Base-by-base conservation (phyloP, 345 rosid species). In the Toxicodendron radicans region DNA sequence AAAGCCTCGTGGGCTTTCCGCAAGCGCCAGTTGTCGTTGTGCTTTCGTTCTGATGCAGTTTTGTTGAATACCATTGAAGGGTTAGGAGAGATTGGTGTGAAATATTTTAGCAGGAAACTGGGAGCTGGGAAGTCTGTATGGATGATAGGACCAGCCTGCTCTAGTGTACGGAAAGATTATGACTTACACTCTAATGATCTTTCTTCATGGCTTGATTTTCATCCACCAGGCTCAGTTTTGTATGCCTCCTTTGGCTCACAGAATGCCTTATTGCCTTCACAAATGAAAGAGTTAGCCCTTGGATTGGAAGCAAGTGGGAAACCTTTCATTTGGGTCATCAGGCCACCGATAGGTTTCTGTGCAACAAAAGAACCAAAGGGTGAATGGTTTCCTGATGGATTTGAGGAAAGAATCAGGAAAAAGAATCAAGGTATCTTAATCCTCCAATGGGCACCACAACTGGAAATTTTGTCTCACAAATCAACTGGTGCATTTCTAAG, bases 351-450 rank as follows among this genome's bases (percentile, higher is more conserved):
- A 0, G 75, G 72, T 1, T 64, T 64, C 71, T 49, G 32, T 20
- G 35, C 46, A 48, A 64, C 73, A 46, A 64, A 58, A 14, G 78
- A 58, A 51, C 24, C 68, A 16, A 43, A 35, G 7, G 61, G 64
- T 0, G 69, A 70, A 38, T 70, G 81, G 78, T 27, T 79, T 33
- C 78, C 75, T 21, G 78, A 79, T n/a, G 78, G 78, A 11, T 74
- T 74, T 18, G 27, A 62, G 38, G 73, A 54, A 11, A 41, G 75
- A 64, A 69, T 70, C 30, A 46, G 5, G 35, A 48, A 13, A 21
- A 73, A 10, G 38, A 52, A 68, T 9, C 74, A 69, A 13, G 78
- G 80, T 12, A 21, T 78, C 21, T 33, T 73, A 66, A 9, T 74
- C 0, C 51, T 16, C n/a, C 27, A 63, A 21, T 78, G 71, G 74